These are phyloP conservation scores for Zychaea mexicana DNA, from an alignment of 371 early-diverging fungal species.

Conservation along the genomic window DNA sequence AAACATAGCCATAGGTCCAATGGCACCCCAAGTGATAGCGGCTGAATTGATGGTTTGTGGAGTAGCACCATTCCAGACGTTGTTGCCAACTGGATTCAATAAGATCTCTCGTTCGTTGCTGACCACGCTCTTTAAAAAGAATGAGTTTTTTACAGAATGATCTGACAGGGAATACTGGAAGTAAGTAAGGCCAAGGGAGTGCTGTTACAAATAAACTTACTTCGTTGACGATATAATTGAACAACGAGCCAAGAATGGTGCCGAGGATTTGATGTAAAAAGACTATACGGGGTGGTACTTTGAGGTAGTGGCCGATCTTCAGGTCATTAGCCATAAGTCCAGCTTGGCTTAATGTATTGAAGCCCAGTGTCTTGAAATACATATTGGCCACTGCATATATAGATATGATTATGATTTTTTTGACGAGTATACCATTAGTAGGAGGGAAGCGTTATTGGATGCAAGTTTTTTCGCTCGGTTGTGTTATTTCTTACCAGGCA, in stretches of 20 bases:
- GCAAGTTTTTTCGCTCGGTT: too few relatives aligned
- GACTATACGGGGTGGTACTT: conserved; percentile 68
- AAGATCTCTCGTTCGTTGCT: conserved; percentile 45
- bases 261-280: conserved; percentile 67
- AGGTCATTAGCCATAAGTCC: conserved; percentile 59
- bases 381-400: conserved; percentile 53
- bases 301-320: conserved; percentile 77
- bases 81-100: conserved; percentile 40
- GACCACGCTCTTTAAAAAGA: conserved; percentile 35
- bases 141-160: too few relatives aligned
- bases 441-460: not conserved
- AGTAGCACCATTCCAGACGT: conserved; percentile 56
- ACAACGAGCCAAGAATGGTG: conserved; percentile 57
- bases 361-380: conserved; percentile 57
- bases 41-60: conserved; percentile 59
- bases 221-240: conserved; percentile 55
- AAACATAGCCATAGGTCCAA: conserved; percentile 56
- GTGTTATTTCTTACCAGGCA: conserved; percentile 25
- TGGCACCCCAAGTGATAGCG: conserved; percentile 67
- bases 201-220: conserved; percentile 23
- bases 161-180: not conserved
- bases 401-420: not conserved
- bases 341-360: conserved; percentile 57
- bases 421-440: not conserved
- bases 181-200: not conserved